phyloP scores from a whole-genome alignment of 768 basidiomycete species.

The Pisolithus orientalis region DNA sequence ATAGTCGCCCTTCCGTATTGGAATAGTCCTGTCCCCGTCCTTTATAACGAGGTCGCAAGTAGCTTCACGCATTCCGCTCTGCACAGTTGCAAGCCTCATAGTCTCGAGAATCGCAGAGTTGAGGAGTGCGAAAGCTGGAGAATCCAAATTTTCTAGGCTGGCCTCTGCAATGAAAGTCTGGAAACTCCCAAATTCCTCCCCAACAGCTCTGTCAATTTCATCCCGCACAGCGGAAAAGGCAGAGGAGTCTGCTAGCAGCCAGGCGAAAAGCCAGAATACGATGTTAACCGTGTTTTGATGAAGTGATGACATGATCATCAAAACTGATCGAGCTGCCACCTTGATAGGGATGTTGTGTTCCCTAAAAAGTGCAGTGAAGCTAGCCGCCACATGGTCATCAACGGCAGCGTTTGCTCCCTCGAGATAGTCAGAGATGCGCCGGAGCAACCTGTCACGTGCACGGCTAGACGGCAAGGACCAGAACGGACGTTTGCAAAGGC shows the following conservation, averaged over 20 bases:
- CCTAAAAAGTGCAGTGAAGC: slow-evolving; percentile 14
- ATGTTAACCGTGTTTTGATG: slow-evolving; percentile 19
- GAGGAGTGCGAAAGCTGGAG: slow-evolving; percentile 13
- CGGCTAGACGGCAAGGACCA: slow-evolving; percentile 9
- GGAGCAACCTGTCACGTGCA: slow-evolving; percentile 9
- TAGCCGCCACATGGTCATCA: slow-evolving; percentile 5
- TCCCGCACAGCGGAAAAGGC: slow-evolving; percentile 38
- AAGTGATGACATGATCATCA: slow-evolving; percentile 16
- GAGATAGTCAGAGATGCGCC: slow-evolving; percentile 9
- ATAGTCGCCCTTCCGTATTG: slow-evolving; percentile 16
- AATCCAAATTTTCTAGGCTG: slow-evolving; percentile 10
- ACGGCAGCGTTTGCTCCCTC: slow-evolving; percentile 4
- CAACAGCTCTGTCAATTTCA: slow-evolving; percentile 35
- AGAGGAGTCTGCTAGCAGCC: slow-evolving; percentile 37
- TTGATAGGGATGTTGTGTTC: slow-evolving; percentile 9
- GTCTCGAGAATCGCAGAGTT: slow-evolving; percentile 24
- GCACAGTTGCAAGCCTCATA: slow-evolving; percentile 14
- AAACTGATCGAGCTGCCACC: slow-evolving; percentile 14
- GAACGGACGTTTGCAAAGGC: slow-evolving; percentile 9
- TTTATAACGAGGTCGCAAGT: slow-evolving; percentile 11
- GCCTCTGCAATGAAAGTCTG: slow-evolving; percentile 6
- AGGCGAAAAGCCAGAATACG: slow-evolving; percentile 13
- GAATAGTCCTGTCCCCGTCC: slow-evolving; percentile 5
- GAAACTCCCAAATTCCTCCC: slow-evolving; percentile 6
- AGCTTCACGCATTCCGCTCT: slow-evolving; percentile 13